Base-by-base conservation (phyloP, 179 eudicot species). In the Patellifolia procumbens region DNA sequence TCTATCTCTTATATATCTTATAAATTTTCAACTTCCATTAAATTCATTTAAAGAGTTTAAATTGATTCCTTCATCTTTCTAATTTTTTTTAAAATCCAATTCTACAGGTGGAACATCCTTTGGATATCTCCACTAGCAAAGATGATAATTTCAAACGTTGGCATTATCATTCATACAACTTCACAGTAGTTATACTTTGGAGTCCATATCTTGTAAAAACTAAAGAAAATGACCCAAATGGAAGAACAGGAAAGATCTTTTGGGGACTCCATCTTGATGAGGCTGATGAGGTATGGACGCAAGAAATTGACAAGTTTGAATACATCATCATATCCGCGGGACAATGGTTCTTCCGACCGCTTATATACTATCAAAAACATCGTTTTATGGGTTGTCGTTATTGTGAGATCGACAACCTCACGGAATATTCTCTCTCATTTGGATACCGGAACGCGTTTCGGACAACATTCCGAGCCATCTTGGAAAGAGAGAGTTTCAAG, bases 201-300 rank as follows among this genome's bases (percentile, higher is more conserved):
- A 72, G 89, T 37, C 89, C 94, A 7, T 88, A 78, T 45, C 70
- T 88, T 8, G 91, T 87, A 3, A 78, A 78, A 60, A 74, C 89
- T 17, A 35, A 75, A 24, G 79, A 87, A 5, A 72, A 76, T 13
- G 90, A 83, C 78, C 80, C 88, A 0, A 78, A 81, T 24, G 87
- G 87, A 3, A 79, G 83, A 20, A 53, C 84, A 17, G 87, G 85
- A 12, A 81, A 87, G 8, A 87, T 85, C 17, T 81, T 89, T 16
- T 86, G 86, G 79, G 87, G 84, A 46, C 87, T 90, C 66, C 79
- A 79, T 79, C 86, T 88, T 2, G 91, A 90, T 42, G 87, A 90
- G 61, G 63, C 81, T 28, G 85, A 88, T 19, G 82, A 80, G 16
- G 84, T 81, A 31, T 90, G 94, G 92, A 83, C 85, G 24, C 72